phyloP scores from a whole-genome alignment of 2,329 filamentous ascomycete species.

The Cryoendolithus antarcticus region DNA sequence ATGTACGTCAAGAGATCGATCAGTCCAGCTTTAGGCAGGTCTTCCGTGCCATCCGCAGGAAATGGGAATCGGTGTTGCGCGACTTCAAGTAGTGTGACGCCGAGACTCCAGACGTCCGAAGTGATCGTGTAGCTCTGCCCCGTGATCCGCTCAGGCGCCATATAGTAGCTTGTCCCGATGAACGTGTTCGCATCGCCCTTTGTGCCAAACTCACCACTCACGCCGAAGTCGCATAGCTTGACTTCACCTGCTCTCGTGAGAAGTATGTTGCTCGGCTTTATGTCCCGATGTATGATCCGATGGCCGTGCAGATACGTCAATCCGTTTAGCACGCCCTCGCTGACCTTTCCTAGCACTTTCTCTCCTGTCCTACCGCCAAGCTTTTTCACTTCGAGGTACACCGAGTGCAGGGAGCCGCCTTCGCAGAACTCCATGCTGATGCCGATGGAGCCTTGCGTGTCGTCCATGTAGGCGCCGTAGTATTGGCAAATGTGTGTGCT shows the following conservation, averaged over 20 bases:
- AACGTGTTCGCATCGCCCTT: constrained; percentile 98
- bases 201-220: constrained; percentile 93
- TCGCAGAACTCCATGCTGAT: constrained; percentile 99
- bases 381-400: constrained; percentile 95
- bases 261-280: constrained; percentile 95
- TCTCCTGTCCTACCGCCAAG: constrained; percentile 89
- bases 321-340: constrained; percentile 85
- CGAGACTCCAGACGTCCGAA: constrained; percentile 94
- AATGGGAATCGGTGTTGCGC: constrained; percentile 97
- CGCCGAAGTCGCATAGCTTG: constrained; percentile 96
- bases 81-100: constrained; percentile 96
- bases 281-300: constrained; percentile 97
- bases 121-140: constrained; percentile 98
- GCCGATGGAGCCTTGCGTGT: constrained; percentile 89
- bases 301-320: constrained; percentile 89
- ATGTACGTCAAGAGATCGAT: constrained; percentile 97
- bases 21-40: constrained; percentile 81
- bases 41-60: constrained; percentile 88
- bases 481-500: constrained; percentile 95
- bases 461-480: constrained; percentile 93
- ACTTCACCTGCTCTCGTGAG: constrained; percentile 86
- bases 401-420: constrained; percentile 87
- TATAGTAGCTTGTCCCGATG: constrained; percentile 97
- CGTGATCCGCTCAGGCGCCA: constrained; percentile 96
- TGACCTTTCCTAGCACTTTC: constrained; percentile 92